Base-by-base conservation (phyloP, 2,329 filamentous ascomycete genomes). In the Hansfordia pulvinata region DNA sequence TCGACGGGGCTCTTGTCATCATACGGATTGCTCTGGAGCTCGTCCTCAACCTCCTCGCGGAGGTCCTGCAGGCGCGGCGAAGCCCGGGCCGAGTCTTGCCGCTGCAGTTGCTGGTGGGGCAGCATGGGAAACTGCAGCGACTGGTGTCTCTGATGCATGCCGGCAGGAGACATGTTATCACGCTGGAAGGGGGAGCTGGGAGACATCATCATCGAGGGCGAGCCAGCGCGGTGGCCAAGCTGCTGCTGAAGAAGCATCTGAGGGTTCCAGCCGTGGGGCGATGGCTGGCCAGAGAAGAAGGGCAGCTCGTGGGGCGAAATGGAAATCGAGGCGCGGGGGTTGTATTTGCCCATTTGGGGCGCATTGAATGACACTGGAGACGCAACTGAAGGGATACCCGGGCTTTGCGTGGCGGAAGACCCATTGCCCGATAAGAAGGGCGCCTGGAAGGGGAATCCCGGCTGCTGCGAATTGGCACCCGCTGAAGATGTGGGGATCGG, bases 401-500 rank as follows among this genome's bases (percentile, higher is more conserved):
- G 74, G 37, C 70, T 79, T 46, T 78, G 56, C 27, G 71, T 57
- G 27, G 68, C 63, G 23, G 77, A 64, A 38, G 69, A 53, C 27
- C 68, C 58, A 41, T 69, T 49, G 37, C 70, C 66, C 19, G 71
- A 64, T 4, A 72, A 64, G 49, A 86, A 76, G 19, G 61, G 56
- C 12, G 51, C 46, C 1, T 62, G 66, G 40, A 76, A 75, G 36
- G 62, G 62, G 44, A 67, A 69, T 30, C 69, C 58, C 23, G n/a
- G n/a, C n/a, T 64, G 56, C 39, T 60, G 53, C 18, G 61, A 52
- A 23, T 72, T 78, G 53, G 82, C 88, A 17, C 70, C 73, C 9
- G 76, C 79, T 17, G 85, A 93, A 1, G 75, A 76, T 1, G 83
- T 75, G 12, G 81, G 81, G 15, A 93, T 55, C 1, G 85, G 83